phyloP scores from a whole-genome alignment of 306 rosid species.

The Cucurbita moschata region DNA sequence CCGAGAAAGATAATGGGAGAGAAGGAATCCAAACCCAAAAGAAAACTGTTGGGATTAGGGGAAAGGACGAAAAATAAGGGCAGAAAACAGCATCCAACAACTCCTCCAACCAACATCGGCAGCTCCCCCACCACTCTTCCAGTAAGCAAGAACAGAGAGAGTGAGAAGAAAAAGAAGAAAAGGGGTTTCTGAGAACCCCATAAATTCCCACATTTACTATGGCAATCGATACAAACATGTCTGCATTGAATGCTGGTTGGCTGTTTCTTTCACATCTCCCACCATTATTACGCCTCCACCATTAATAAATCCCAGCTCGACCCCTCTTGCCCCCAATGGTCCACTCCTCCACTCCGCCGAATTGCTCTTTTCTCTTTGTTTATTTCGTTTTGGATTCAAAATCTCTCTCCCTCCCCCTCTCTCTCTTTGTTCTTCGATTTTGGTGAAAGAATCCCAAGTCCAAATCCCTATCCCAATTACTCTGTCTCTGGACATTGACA shows the following conservation, averaged over 20 bases:
- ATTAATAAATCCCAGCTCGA: neutral
- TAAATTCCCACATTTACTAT: slow-evolving; percentile 20
- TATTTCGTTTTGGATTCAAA: neutral
- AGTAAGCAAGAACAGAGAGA: neutral
- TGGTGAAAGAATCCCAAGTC: neutral
- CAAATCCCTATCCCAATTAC: neutral
- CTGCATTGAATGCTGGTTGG: slow-evolving; percentile 26
- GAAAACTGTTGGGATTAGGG: neutral
- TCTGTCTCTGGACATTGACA: neutral
- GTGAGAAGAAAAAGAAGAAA: neutral
- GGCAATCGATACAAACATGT: slow-evolving; percentile 22
- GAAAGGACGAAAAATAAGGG: neutral
- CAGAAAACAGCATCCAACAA: slow-evolving; percentile 15
- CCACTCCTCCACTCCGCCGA: neutral
- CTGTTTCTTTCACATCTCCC: slow-evolving; percentile 18
- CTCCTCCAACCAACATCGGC: neutral
- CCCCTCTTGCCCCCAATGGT: neutral
- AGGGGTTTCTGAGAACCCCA: neutral
- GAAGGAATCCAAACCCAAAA: neutral
- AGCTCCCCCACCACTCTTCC: neutral
- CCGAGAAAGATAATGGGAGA: neutral
- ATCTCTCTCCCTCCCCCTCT: neutral
- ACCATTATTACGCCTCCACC: slow-evolving; percentile 15
- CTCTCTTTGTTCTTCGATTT: neutral
- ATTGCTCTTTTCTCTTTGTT: neutral